phyloP scores from a whole-genome alignment of 306 rosid genomes.

The Trichosanthes cucumerina region DNA sequence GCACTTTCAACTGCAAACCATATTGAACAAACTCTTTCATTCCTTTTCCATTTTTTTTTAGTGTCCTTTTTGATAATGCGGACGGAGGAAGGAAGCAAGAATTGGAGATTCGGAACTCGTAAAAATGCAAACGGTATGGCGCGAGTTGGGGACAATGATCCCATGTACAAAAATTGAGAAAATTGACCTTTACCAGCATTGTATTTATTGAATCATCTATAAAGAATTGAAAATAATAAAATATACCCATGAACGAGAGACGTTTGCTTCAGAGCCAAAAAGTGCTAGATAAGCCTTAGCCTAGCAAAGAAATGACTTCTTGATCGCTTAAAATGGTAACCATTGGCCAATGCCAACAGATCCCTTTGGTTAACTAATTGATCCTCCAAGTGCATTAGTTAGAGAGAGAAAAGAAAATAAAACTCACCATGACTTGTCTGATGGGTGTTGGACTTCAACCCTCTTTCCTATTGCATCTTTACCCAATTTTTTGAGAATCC shows the following conservation, averaged over 20 bases:
- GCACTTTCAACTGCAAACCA: not conserved
- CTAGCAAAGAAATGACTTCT: not conserved
- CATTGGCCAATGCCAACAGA: not conserved
- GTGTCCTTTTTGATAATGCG: not conserved
- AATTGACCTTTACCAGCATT: not conserved
- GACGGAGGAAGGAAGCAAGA: not conserved
- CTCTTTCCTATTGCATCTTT: conserved; percentile 94
- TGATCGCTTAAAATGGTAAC: not conserved
- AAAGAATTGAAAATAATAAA: not conserved
- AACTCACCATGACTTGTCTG: conserved; percentile 81
- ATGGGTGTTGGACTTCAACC: conserved; percentile 85
- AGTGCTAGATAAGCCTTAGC: not conserved
- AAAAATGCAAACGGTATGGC: not conserved
- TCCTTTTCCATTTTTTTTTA: not conserved
- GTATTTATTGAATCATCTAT: not conserved
- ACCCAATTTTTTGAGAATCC: conserved; percentile 92
- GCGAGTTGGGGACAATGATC: not conserved
- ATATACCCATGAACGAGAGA: not conserved
- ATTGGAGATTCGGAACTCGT: not conserved
- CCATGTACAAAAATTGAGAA: not conserved
- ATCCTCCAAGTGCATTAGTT: not conserved
- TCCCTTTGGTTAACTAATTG: conserved; percentile 1
- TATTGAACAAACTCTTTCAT: not conserved
- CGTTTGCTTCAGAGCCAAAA: not conserved
- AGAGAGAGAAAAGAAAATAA: not conserved